Percentiles rank a stretch among this genome's conserved stretches.
Conservation (phyloP, 306 rosid species). For the Quercus dentata region DNA sequence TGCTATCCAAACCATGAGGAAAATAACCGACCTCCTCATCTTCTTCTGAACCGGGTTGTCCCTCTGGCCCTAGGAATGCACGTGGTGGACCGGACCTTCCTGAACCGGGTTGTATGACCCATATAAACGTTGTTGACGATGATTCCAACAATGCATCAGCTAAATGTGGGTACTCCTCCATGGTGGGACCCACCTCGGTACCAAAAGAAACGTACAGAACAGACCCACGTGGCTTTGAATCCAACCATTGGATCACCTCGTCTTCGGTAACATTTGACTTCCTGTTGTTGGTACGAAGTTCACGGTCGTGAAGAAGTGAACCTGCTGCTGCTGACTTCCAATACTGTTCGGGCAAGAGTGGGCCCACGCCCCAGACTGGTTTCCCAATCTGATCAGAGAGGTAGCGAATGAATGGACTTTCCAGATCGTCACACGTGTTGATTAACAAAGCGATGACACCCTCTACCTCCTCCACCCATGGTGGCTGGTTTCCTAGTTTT, state of each 20-base stretch:
- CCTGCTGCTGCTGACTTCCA: constrained; percentile 39
- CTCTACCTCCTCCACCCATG: constrained; percentile 28
- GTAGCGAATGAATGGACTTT: constrained; percentile 47
- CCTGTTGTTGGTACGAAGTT: constrained; percentile 36
- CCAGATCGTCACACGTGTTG: constrained; percentile 75
- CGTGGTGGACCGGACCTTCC: constrained; percentile 38
- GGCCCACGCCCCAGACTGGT: constrained; percentile 73
- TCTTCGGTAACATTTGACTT: constrained; percentile 40
- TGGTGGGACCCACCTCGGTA: constrained; percentile 41
- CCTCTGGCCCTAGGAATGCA: neutral
- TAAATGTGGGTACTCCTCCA: constrained; percentile 34
- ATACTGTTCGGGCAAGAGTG: constrained; percentile 57
- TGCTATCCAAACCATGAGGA: constrained; percentile 37
- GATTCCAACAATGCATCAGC: constrained; percentile 44
- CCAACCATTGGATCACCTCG: constrained; percentile 55
- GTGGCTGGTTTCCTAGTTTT: constrained; percentile 27
- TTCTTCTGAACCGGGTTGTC: neutral
- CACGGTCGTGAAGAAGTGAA: constrained; percentile 36
- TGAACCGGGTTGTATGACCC: constrained; percentile 49
- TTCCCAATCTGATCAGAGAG: constrained; percentile 17
- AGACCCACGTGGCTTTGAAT: constrained; percentile 44
- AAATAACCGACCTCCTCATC: constrained; percentile 29
- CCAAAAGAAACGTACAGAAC: constrained; percentile 59
- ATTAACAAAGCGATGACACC: constrained; percentile 36
- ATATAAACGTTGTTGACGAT: constrained; percentile 36